Evolutionary conservation across 257 asterid species (phyloP), one percentile per base, ranked within the genome.

Genomic region (Eustoma russellianum): DNA sequence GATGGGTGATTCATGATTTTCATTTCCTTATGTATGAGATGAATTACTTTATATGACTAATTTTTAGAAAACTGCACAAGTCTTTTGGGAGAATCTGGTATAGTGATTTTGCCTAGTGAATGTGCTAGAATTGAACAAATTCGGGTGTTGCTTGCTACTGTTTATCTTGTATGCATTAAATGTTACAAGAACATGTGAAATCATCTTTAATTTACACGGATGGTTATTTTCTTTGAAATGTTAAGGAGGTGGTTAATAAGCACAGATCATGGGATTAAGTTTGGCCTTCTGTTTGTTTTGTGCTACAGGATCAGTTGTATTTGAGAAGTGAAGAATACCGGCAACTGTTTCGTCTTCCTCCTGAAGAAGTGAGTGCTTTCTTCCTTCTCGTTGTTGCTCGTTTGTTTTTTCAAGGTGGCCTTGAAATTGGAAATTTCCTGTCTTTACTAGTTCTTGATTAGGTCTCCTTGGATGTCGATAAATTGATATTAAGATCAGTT

Each of bases 321-420:
- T 64, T 93, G 61, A 88, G 68, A 77, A 85, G 79, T 69, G 96
- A 92, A 85, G 99, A 92, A 69, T 92, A 88, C 55, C 79, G 99
- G 63, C 95, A 85, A 60, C 76, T 92, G 62, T 92, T 92, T 66
- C 94, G 84, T 52, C 95, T 92, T 64, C 97, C 95, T 54, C 75
- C 72, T 46, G 91, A 88, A 48, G 99, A 92, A 82, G 99, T 92
- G 69, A 80, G 92, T 66, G 55, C 56, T 58, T 49, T 53, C 43
- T 6, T 38, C 12, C 43, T 38, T 38, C 43, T 38, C 43, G 3
- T 7, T 38, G 7, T 38, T 38, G 43, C 43, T 38, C 9, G 2
- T 38, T 38, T 38, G 43, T 38, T 38, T 38, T 38, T 7, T 11
- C 43, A 38, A 38, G 43, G 12, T 7, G 43, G 43, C 43, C 43